A percentile compares a stretch with the other conserved stretches of the same genome.
Evolutionary conservation across 306 rosid genomes (phyloP).

Genomic region (Corylus americana): DNA sequence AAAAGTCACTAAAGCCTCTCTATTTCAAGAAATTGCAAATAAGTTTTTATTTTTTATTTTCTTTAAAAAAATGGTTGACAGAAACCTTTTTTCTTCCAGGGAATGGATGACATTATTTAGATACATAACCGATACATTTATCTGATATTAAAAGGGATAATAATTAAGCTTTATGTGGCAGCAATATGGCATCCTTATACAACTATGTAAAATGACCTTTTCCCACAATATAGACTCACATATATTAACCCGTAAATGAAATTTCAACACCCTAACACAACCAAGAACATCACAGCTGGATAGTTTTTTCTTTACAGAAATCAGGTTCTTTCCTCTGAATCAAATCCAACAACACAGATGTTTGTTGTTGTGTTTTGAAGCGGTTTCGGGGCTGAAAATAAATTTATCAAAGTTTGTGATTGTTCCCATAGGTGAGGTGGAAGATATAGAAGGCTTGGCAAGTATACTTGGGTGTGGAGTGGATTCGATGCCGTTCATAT

Average conservation of each 20-base stretch:
- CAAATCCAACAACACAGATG: too few species aligned
- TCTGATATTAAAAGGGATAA: background rate
- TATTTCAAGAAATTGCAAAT: background rate
- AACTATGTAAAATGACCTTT: background rate
- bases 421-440: too few species aligned
- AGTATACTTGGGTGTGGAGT: too few species aligned
- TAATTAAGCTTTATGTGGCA: background rate
- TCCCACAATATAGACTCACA: background rate
- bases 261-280: background rate
- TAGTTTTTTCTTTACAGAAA: background rate
- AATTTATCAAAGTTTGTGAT: too few species aligned
- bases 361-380: too few species aligned
- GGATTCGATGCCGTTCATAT: too few species aligned
- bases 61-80: too few species aligned
- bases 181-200: background rate
- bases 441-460: too few species aligned
- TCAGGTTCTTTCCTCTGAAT: background rate
- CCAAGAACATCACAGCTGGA: background rate
- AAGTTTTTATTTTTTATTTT: too few species aligned
- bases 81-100: too few species aligned
- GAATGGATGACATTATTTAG: background rate
- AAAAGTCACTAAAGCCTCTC: background rate
- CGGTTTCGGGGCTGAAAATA: too few species aligned
- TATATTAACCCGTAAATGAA: background rate
- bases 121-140: background rate